Conservation (phyloP, 164 flowering plant species). For the Warburgia ugandensis region DNA sequence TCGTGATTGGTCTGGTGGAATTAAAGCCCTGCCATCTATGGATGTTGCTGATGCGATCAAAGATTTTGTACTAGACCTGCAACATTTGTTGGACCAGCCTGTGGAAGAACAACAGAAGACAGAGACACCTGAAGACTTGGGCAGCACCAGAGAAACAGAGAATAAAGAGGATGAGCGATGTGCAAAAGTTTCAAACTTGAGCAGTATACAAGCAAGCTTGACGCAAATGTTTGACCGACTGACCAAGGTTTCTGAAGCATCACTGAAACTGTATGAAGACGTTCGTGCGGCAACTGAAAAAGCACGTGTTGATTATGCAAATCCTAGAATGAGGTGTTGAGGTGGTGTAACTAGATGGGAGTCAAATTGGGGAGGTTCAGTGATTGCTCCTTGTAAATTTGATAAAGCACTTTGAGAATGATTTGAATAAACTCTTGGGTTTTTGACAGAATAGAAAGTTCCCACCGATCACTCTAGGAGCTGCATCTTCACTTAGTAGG, state of each 20-base stretch:
- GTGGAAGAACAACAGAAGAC: constrained; percentile 29
- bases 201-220: constrained; percentile 55
- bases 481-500: too few relatives aligned
- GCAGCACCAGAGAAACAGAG: constrained; percentile 29
- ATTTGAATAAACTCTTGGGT: too few relatives aligned
- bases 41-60: constrained; percentile 60
- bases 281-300: constrained; percentile 54
- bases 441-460: too few relatives aligned
- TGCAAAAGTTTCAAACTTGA: constrained; percentile 30
- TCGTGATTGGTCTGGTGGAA: constrained; percentile 52
- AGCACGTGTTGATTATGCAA: constrained; percentile 56
- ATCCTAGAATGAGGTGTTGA: too few relatives aligned
- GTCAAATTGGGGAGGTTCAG: too few relatives aligned
- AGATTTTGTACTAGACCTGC: constrained; percentile 41
- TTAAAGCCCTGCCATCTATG: constrained; percentile 46
- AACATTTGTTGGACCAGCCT: constrained; percentile 25
- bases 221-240: constrained; percentile 57
- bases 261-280: constrained; percentile 77
- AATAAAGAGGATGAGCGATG: constrained; percentile 24
- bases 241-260: constrained; percentile 82
- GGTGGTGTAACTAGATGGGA: too few relatives aligned
- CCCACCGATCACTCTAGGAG: too few relatives aligned
- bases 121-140: constrained; percentile 17
- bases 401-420: too few relatives aligned
- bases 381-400: too few relatives aligned